Percentiles rank a stretch among this genome's conserved stretches.
These are phyloP conservation scores for Phoma herbarum DNA, from an alignment of 2,329 filamentous ascomycete species.

Conservation along the genomic window DNA sequence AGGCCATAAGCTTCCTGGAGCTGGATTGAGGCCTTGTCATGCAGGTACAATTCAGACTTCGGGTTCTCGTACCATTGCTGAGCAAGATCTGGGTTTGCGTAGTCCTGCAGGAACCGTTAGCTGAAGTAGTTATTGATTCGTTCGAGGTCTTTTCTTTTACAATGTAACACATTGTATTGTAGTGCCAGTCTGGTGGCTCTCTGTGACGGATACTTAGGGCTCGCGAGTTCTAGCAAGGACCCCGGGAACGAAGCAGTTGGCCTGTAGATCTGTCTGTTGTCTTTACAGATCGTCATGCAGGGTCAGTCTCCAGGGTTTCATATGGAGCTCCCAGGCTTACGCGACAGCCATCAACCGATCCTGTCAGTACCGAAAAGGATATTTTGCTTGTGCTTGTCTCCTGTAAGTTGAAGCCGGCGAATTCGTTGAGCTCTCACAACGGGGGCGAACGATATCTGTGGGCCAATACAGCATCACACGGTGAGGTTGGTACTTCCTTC, in stretches of 20 bases:
- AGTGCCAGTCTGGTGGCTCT: background rate
- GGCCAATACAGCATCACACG: background rate
- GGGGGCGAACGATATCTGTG: background rate
- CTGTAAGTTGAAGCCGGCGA: background rate
- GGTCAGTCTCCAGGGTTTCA: background rate
- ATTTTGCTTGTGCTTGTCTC: background rate
- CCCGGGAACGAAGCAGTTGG: background rate
- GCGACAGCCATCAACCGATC: background rate
- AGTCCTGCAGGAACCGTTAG: background rate
- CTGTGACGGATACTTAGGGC: background rate
- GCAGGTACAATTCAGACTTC: background rate
- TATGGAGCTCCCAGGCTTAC: background rate
- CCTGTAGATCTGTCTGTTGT: background rate
- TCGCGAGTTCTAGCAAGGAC: background rate
- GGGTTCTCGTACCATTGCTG: background rate
- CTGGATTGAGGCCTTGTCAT: background rate
- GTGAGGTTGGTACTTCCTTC: background rate
- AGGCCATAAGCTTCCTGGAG: background rate
- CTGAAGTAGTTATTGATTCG: background rate
- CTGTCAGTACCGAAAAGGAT: background rate
- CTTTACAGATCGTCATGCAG: background rate
- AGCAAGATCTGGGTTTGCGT: background rate
- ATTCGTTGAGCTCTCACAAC: background rate
- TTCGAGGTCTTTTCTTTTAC: background rate
- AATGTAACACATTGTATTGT: background rate